Percentiles rank a stretch among this genome's conserved stretches.
Conservation (phyloP, 1,284 basidiomycete species). For the Marasmius sp. region DNA sequence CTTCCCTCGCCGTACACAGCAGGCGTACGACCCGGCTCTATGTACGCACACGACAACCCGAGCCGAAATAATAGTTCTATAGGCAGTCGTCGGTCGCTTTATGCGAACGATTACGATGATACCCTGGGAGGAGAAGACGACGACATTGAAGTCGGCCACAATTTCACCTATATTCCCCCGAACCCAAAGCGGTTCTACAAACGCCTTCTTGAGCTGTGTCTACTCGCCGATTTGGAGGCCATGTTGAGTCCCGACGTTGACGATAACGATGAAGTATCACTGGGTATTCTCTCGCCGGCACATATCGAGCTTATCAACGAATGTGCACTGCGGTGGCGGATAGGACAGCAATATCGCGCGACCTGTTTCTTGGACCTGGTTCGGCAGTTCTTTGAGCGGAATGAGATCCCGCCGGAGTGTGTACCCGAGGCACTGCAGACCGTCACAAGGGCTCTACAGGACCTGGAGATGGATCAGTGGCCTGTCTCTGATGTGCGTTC, state of each 20-base stretch:
- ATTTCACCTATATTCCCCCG: constrained; percentile 89
- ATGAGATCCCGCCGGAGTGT: constrained; percentile 92
- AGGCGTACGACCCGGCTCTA: constrained; percentile 50
- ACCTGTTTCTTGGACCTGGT: constrained; percentile 88
- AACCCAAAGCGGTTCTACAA: constrained; percentile 87
- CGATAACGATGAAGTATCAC: constrained; percentile 94
- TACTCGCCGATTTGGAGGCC: constrained; percentile 84
- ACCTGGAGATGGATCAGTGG: constrained; percentile 78
- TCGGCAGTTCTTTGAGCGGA: constrained; percentile 83
- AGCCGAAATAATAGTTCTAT: constrained; percentile 42
- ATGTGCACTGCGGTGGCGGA: constrained; percentile 88
- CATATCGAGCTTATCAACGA: constrained; percentile 87
- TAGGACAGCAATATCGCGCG: constrained; percentile 77
- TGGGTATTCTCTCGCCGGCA: constrained; percentile 84
- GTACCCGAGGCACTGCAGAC: constrained; percentile 85
- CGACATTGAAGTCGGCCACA: constrained; percentile 72
- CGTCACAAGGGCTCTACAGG: constrained; percentile 69
- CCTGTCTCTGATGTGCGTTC: constrained; percentile 73
- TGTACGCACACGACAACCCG: constrained; percentile 44
- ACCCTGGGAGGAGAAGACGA: constrained; percentile 43
- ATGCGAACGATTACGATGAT: constrained; percentile 36
- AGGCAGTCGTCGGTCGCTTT: constrained; percentile 63
- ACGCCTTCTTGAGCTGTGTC: constrained; percentile 80
- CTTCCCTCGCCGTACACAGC: constrained; percentile 38
- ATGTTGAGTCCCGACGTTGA: constrained; percentile 87